Evolutionary conservation across 768 basidiomycete species (phyloP).

Genomic region (Strobilomyces confusus): DNA sequence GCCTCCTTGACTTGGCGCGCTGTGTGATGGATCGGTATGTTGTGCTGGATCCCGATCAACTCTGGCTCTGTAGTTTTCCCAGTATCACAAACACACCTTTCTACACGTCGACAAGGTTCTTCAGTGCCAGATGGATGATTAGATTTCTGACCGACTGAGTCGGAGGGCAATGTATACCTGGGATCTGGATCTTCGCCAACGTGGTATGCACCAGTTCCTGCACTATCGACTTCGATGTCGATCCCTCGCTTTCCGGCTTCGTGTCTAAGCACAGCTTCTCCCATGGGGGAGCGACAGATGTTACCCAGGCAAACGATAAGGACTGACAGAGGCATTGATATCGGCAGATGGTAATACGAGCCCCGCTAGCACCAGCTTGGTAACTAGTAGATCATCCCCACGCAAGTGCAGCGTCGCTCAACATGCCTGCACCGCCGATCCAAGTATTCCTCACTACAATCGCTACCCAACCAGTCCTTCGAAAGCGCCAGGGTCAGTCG

Average conservation of each 20-base stretch:
- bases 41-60: constrained; percentile 44
- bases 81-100: constrained; percentile 43
- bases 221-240: constrained; percentile 72
- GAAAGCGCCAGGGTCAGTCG: constrained; percentile 70
- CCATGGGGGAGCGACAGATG: constrained; percentile 90
- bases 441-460: constrained; percentile 84
- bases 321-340: constrained; percentile 43
- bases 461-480: constrained; percentile 70
- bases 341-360: background rate
- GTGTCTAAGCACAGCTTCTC: constrained; percentile 78
- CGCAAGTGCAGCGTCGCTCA: background rate
- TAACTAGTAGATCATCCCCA: background rate
- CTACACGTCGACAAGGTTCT: constrained; percentile 70
- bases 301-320: constrained; percentile 81
- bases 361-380: background rate
- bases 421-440: constrained; percentile 80
- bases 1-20: constrained; percentile 60
- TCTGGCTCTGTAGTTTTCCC: background rate
- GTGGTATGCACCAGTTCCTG: constrained; percentile 84
- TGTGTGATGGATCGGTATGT: constrained; percentile 63
- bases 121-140: background rate
- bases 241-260: constrained; percentile 63
- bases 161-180: constrained; percentile 42
- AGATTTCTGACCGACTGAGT: background rate
- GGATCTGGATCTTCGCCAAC: constrained; percentile 80